These are phyloP conservation scores for Ormosia semicastrata DNA, from an alignment of 306 rosid species.

Conservation along the genomic window DNA sequence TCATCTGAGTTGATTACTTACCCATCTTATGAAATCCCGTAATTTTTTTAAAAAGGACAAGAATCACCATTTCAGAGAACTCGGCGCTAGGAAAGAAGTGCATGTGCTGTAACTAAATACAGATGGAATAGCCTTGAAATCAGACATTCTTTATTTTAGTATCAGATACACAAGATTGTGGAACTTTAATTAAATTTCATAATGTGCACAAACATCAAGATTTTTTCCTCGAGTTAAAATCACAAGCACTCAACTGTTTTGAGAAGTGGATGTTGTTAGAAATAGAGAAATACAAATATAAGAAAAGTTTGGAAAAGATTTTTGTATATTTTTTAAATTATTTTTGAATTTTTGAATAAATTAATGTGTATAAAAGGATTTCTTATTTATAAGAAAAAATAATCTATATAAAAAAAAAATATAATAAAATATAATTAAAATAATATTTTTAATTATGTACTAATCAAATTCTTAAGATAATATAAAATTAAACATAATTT, in stretches of 20 bases:
- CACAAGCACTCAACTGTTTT: constrained; percentile 5
- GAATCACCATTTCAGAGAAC: constrained; percentile 42
- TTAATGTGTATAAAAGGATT: too few relatives aligned
- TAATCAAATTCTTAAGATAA: too few relatives aligned
- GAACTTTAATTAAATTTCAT: constrained; percentile 21
- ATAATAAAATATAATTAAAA: too few relatives aligned
- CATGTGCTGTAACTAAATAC: constrained; percentile 37
- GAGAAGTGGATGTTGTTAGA: too few relatives aligned
- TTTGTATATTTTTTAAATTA: too few relatives aligned
- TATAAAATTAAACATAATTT: too few relatives aligned
- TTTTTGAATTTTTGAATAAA: too few relatives aligned
- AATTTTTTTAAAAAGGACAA: constrained; percentile 34
- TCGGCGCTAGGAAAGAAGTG: constrained; percentile 38
- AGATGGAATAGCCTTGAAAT: constrained; percentile 38
- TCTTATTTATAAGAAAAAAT: too few relatives aligned
- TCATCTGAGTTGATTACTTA: constrained; percentile 27
- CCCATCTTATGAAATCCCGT: constrained; percentile 30
- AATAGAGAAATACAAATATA: too few relatives aligned
- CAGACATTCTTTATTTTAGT: constrained; percentile 44
- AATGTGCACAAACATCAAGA: constrained; percentile 22
- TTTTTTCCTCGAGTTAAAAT: constrained; percentile 22
- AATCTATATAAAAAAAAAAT: too few relatives aligned
- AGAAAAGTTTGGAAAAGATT: too few relatives aligned
- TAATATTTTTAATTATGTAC: too few relatives aligned
- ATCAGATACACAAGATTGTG: constrained; percentile 29